Conservation (phyloP, 208 protist genomes). For the Leishmania major region DNA sequence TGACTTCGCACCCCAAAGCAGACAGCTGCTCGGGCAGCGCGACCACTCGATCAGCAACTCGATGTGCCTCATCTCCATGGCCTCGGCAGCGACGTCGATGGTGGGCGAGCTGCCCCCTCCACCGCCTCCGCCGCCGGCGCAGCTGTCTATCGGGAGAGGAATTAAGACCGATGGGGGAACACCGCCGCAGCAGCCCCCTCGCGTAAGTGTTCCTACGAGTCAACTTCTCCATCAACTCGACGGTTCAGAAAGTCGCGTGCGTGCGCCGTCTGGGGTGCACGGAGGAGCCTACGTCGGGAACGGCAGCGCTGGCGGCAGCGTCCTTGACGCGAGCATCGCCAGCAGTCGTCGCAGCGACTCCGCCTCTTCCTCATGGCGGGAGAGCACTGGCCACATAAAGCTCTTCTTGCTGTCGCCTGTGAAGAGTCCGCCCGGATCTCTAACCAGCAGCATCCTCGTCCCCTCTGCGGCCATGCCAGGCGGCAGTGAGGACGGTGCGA, state of each 20-base stretch:
- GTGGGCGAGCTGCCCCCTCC: conserved; percentile 19
- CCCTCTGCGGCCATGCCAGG: background rate
- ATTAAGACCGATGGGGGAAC: background rate
- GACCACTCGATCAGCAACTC: background rate
- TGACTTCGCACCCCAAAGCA: background rate
- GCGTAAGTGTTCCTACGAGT: background rate
- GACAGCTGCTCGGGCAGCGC: background rate
- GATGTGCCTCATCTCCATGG: conserved; percentile 11
- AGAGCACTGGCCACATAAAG: background rate
- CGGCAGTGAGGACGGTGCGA: background rate
- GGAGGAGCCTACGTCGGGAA: background rate
- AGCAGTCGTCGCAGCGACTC: background rate
- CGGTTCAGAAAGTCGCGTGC: background rate
- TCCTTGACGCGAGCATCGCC: background rate
- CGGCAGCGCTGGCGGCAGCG: background rate
- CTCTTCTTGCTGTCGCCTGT: background rate
- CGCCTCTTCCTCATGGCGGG: background rate
- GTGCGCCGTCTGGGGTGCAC: background rate
- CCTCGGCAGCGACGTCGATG: conserved; percentile 2
- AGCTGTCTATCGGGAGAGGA: conserved; percentile 6
- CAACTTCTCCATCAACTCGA: background rate
- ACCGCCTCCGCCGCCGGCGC: conserved; percentile 12
- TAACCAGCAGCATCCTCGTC: too few species aligned
- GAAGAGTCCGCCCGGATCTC: background rate
- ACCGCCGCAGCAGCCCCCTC: background rate